Base-by-base conservation (phyloP, 805 yeast species). In the Suhomyces tanzawaensis region DNA sequence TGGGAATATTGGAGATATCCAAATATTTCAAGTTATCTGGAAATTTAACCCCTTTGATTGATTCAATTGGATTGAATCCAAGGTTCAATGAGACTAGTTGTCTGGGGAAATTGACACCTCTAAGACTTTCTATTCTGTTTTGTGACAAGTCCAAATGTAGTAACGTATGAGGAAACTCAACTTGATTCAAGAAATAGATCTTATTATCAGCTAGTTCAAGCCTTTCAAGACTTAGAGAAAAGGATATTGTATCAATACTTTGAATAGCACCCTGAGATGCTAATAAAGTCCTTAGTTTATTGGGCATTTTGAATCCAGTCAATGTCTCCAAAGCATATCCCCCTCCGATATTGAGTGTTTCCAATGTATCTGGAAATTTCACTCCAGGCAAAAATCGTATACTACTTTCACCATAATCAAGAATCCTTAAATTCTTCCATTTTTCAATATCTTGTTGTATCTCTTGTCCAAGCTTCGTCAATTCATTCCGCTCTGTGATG, bases 1-100 rank as follows among this genome's bases (percentile, higher is more conserved):
- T 69, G 3, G 74, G 74, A 7, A 69, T 59, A 37, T 66, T 64
- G 5, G 72, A 66, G 8, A 66, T 41, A 42, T 69, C 74, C 45
- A 69, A 52, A 42, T 57, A 57, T 30, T 52, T 52, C 24, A 69
- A 44, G 17, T 45, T 39, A 11, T 68, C 72, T 4, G 74, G 74
- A 31, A 69, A 67, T 36, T 58, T 60, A 14, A 54, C 63, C 7
- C 72, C 71, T 42, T 66, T 63, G 27, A 69, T 57, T 29, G 66
- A 62, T 34, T 69, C 74, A 12, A 69, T 66, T 2, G 74, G 74
- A 45, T 69, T 69, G 35, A 51, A 48, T 0, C 69, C 53, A 16
- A 69, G 37, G 15, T 62, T 56, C 27, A 69, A 54, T 2, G 47
- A 43, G 41, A 52, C 49, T 29, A 69, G 47, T 7, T 47, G 47